Percentiles rank a stretch among this genome's conserved stretches.
Evolutionary conservation across 352 stramenopile genomes (phyloP).

Genomic region (Thalassiosira mediterranea): DNA sequence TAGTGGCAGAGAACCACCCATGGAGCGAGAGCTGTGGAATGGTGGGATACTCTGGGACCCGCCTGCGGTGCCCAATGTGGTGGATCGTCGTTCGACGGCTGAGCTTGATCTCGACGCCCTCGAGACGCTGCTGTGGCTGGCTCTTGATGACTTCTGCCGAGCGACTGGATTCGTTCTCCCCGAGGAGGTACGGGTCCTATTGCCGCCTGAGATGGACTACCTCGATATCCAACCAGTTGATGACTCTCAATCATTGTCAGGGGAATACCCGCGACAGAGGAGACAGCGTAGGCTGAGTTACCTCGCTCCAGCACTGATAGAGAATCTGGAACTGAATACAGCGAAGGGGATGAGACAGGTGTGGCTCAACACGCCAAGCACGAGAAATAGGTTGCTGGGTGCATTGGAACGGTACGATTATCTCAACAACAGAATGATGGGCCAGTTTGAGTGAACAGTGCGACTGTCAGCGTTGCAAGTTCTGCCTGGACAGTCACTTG

Average conservation of each 20-base stretch:
- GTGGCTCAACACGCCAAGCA: conserved; percentile 59
- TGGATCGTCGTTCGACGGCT: conserved; percentile 15
- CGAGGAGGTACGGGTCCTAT: conserved; percentile 32
- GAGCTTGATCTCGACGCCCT: conserved; percentile 57
- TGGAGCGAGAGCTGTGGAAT: conserved; percentile 65
- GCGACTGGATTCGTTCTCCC: conserved; percentile 39
- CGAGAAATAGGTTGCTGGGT: conserved; percentile 36
- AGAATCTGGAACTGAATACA: conserved; percentile 54
- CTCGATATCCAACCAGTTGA: conserved; percentile 21
- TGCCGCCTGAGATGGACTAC: conserved; percentile 51
- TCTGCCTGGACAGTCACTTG: too few relatives aligned
- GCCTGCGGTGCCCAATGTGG: conserved; percentile 30
- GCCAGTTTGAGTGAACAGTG: conserved; percentile 56
- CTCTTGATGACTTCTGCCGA: conserved; percentile 67
- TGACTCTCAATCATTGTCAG: conserved; percentile 25
- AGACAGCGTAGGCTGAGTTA: conserved; percentile 69
- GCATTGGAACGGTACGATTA: conserved; percentile 64
- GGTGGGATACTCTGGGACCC: conserved; percentile 59
- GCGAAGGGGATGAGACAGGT: conserved; percentile 51
- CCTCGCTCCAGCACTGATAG: conserved; percentile 61
- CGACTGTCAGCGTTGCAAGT: too few relatives aligned
- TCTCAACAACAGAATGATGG: conserved; percentile 50
- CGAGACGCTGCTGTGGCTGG: conserved; percentile 73
- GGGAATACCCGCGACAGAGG: conserved; percentile 62
- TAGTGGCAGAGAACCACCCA: conserved; percentile 21